A percentile compares a stretch with the other conserved stretches of the same genome.
Conservation (phyloP, 257 asterid genomes). For the Solanum peruvianum region DNA sequence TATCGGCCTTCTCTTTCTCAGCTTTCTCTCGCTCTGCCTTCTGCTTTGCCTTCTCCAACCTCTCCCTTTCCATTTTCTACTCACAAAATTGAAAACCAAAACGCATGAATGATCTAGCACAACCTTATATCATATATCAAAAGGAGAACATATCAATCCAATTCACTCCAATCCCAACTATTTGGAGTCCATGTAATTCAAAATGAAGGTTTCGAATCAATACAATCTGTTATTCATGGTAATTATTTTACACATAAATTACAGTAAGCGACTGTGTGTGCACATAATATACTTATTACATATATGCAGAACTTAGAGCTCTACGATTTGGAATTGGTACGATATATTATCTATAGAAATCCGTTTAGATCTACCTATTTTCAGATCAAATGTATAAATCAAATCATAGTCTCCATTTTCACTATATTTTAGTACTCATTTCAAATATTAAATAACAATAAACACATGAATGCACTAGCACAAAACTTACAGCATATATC, state of each 20-base stretch:
- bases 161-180: background rate
- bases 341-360: too few relatives aligned
- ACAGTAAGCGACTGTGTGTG: background rate
- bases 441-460: too few relatives aligned
- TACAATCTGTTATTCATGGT: background rate
- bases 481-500: too few relatives aligned
- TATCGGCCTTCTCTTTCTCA: constrained; percentile 39
- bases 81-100: background rate
- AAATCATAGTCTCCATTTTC: too few relatives aligned
- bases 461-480: too few relatives aligned
- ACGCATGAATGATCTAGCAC: background rate
- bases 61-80: constrained; percentile 80
- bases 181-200: background rate
- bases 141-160: background rate
- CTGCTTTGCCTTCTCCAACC: constrained; percentile 65
- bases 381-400: too few relatives aligned
- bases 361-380: too few relatives aligned
- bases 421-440: too few relatives aligned
- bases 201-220: background rate
- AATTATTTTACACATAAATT: background rate
- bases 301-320: background rate
- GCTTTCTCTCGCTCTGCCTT: constrained; percentile 58
- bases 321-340: too few relatives aligned
- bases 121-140: background rate
- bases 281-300: background rate